These are phyloP conservation scores for Tylopilus plumbeoviolaceoides DNA, from an alignment of 768 basidiomycete species.

Conservation along the genomic window DNA sequence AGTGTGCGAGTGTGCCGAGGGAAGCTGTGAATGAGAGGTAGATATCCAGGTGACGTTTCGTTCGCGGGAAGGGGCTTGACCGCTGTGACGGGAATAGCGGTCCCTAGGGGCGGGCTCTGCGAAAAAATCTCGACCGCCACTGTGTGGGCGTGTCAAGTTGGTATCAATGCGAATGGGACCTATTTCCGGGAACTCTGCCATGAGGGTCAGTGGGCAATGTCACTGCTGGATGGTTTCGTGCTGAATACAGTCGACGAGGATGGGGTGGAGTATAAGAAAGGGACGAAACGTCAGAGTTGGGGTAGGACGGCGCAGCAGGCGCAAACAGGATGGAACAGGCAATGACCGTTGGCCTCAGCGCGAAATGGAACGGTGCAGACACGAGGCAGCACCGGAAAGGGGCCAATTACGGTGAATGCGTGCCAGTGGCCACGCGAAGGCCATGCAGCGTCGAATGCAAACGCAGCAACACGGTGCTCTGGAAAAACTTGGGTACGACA, in stretches of 20 bases:
- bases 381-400: conserved; percentile 32
- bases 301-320: conserved; percentile 20
- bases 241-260: neutral
- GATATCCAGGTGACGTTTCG: conserved; percentile 34
- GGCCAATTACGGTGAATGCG: conserved; percentile 15
- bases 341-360: conserved; percentile 11
- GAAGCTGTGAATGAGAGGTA: conserved; percentile 21
- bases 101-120: conserved; percentile 22
- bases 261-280: neutral
- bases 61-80: conserved; percentile 22
- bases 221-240: neutral
- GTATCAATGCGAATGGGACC: conserved; percentile 28
- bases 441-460: neutral
- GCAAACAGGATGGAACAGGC: conserved; percentile 23
- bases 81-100: conserved; percentile 28
- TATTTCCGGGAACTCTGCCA: conserved; percentile 26
- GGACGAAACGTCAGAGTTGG: neutral
- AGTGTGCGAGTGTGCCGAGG: conserved; percentile 27
- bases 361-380: conserved; percentile 19
- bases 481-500: neutral
- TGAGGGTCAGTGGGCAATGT: conserved; percentile 7
- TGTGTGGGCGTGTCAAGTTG: conserved; percentile 26
- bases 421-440: conserved; percentile 11
- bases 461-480: neutral
- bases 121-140: conserved; percentile 26